A percentile compares a stretch with the other conserved stretches of the same genome.
phyloP scores from a whole-genome alignment of 1,284 basidiomycete genomes.

The Naganishia sp. region DNA sequence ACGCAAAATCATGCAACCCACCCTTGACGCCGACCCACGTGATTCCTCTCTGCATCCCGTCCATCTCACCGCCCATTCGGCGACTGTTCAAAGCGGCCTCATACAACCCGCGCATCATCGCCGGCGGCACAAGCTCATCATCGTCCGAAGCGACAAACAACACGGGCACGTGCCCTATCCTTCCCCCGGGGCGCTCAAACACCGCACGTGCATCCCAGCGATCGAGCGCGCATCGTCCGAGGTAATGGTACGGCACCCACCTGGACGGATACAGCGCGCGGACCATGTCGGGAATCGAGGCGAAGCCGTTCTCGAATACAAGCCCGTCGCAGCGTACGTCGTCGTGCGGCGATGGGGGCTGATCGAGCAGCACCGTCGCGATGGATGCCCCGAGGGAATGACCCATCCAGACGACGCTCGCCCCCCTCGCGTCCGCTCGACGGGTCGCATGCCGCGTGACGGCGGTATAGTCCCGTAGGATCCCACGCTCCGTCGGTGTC shows the following conservation, averaged over 20 bases:
- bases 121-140: constrained; percentile 58
- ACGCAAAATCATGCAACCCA: constrained; percentile 58
- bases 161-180: constrained; percentile 36
- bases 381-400: constrained; percentile 60
- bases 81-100: constrained; percentile 28
- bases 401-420: constrained; percentile 57
- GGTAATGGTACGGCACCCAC: constrained; percentile 60
- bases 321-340: constrained; percentile 47
- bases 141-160: constrained; percentile 55
- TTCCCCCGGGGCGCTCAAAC: constrained; percentile 30
- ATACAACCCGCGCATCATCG: constrained; percentile 54
- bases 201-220: constrained; percentile 57
- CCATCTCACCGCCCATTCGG: too few relatives aligned
- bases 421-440: constrained; percentile 26
- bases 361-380: constrained; percentile 54
- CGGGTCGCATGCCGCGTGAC: constrained; percentile 49
- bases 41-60: neutral
- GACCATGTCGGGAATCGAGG: constrained; percentile 60
- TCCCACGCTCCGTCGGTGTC: constrained; percentile 52
- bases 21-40: constrained; percentile 46
- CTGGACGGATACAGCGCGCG: constrained; percentile 58
- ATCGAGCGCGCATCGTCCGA: constrained; percentile 57
- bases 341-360: neutral
- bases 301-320: constrained; percentile 60
- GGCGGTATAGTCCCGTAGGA: constrained; percentile 55